Percentiles rank a stretch among this genome's conserved stretches.
Evolutionary conservation across 2,329 filamentous ascomycete genomes (phyloP).

Genomic region (Venturia nashicola): DNA sequence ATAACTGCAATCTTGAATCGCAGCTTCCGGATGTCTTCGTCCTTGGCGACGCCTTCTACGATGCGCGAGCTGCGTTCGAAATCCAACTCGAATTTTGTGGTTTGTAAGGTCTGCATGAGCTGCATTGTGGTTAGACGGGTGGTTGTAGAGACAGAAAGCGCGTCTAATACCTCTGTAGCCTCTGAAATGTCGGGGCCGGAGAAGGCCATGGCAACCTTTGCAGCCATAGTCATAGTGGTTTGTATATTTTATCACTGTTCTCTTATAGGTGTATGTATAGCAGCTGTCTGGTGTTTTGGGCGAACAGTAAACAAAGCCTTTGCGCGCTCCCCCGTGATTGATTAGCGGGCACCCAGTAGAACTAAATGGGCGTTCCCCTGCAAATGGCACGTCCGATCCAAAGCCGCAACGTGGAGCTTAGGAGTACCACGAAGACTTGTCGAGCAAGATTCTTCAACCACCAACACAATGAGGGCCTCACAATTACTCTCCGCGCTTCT

Average conservation of each 20-base stretch:
- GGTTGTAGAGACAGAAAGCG: neutral
- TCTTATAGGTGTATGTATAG: neutral
- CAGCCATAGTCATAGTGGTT: slow-evolving; percentile 3
- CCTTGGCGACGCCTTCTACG: slow-evolving; percentile 55
- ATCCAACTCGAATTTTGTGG: slow-evolving; percentile 50
- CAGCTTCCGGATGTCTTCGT: slow-evolving; percentile 61
- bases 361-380: neutral
- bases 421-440: neutral
- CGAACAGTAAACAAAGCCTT: neutral
- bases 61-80: slow-evolving; percentile 55
- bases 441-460: neutral
- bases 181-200: neutral
- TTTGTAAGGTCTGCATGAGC: slow-evolving; percentile 39
- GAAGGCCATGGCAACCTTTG: neutral
- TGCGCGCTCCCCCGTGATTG: neutral
- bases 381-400: neutral
- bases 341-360: neutral
- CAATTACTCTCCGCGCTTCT: slow-evolving; percentile 50
- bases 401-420: neutral
- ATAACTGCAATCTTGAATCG: slow-evolving; percentile 58
- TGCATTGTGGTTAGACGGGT: slow-evolving; percentile 17
- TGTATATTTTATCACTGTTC: neutral
- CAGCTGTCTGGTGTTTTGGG: neutral
- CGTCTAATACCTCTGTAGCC: neutral
- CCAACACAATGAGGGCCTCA: slow-evolving; percentile 52